phyloP scores from a whole-genome alignment of 257 asterid genomes.

The Striga asiatica region DNA sequence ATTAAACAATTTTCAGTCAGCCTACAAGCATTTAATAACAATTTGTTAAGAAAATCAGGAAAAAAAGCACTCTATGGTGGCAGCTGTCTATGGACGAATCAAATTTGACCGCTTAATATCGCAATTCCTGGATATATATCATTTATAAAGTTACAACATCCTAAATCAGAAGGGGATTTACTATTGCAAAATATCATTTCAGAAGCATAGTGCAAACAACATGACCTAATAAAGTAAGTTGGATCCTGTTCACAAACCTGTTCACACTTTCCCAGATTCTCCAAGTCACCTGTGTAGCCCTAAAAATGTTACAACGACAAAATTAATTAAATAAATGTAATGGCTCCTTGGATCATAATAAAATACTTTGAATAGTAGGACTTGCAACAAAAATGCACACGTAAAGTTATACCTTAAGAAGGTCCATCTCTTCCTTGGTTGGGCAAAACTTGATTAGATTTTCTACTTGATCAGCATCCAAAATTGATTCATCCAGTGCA shows the following conservation, averaged over 20 bases:
- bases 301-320: constrained; percentile 23
- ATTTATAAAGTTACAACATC: no score
- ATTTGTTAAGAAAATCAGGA: no score
- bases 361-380: constrained; percentile 5
- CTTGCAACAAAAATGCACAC: constrained; percentile 5
- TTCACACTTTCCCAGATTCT: constrained; percentile 88
- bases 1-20: no score
- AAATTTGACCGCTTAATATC: no score
- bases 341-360: constrained; percentile 6
- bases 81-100: no score
- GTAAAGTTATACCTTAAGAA: constrained; percentile 65
- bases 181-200: no score
- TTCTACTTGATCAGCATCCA: constrained; percentile 99
- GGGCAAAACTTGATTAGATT: constrained; percentile 95
- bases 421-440: constrained; percentile 98
- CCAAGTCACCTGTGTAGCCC: constrained; percentile 87
- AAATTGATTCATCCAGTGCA: constrained; percentile 84
- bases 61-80: no score
- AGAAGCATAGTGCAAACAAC: constrained; percentile 8
- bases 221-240: constrained; percentile 2
- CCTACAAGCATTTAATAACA: no score
- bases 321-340: constrained; percentile 14
- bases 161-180: no score
- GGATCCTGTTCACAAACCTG: constrained; percentile 47
- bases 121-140: no score